These are phyloP conservation scores for Metarhizium humberi DNA, from an alignment of 2,329 filamentous ascomycete genomes.

Conservation along the genomic window DNA sequence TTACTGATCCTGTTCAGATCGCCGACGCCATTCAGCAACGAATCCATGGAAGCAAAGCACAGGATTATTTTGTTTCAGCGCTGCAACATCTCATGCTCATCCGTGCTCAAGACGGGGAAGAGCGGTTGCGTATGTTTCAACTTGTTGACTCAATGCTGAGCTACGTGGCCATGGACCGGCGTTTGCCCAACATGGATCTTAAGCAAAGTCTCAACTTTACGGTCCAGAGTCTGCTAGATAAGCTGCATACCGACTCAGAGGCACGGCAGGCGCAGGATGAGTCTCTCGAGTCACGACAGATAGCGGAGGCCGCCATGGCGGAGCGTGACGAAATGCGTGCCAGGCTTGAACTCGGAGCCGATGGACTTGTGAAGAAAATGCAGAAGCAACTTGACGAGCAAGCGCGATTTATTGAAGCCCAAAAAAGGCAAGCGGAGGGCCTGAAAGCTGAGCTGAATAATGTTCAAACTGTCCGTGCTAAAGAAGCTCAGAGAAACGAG, in stretches of 20 bases:
- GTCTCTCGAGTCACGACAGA: slow-evolving; percentile 78
- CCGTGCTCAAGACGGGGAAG: slow-evolving; percentile 82
- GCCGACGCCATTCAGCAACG: slow-evolving; percentile 86
- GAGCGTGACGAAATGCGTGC: slow-evolving; percentile 92
- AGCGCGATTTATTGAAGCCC: slow-evolving; percentile 79
- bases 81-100: slow-evolving; percentile 93
- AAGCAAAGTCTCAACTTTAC: slow-evolving; percentile 98
- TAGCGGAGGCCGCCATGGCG: slow-evolving; percentile 90
- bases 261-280: slow-evolving; percentile 88
- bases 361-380: slow-evolving; percentile 85
- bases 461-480: slow-evolving; percentile 73
- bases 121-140: slow-evolving; percentile 91
- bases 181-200: slow-evolving; percentile 91
- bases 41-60: slow-evolving; percentile 71
- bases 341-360: slow-evolving; percentile 81
- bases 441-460: slow-evolving; percentile 86
- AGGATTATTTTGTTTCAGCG: slow-evolving; percentile 93
- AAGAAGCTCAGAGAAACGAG: slow-evolving; percentile 90
- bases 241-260: slow-evolving; percentile 92
- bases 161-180: slow-evolving; percentile 96
- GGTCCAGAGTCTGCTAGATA: slow-evolving; percentile 89
- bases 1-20: slow-evolving; percentile 88
- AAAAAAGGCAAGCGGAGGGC: slow-evolving; percentile 74
- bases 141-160: slow-evolving; percentile 98
- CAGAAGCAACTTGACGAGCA: slow-evolving; percentile 95